Evolutionary conservation across 805 yeast genomes (phyloP).

Genomic region (Spathaspora gorwiae): DNA sequence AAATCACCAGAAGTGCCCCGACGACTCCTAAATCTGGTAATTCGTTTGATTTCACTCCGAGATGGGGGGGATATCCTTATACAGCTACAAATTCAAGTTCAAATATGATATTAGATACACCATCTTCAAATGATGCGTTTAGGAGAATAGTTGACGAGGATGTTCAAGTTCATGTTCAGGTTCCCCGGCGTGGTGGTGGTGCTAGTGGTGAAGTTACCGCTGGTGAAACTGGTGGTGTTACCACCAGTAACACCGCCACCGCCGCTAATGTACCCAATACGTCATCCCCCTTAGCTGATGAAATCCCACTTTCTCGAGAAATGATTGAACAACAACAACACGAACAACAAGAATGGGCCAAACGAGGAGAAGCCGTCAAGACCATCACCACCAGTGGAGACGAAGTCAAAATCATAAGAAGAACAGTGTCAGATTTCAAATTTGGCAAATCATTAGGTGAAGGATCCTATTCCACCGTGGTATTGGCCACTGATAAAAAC

Average conservation of each 20-base stretch:
- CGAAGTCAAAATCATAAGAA: slow-evolving; percentile 21
- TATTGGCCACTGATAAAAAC: slow-evolving; percentile 46
- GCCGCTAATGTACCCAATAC: too few relatives aligned
- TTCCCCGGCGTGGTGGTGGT: too few relatives aligned
- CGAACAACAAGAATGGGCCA: slow-evolving; percentile 24
- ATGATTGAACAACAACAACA: slow-evolving; percentile 1
- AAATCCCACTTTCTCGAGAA: slow-evolving; percentile 4
- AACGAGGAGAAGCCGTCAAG: slow-evolving; percentile 33
- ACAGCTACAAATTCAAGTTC: slow-evolving; percentile 32
- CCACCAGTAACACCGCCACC: background rate
- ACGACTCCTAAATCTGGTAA: slow-evolving; percentile 24
- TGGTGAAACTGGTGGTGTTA: background rate
- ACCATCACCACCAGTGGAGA: slow-evolving; percentile 13
- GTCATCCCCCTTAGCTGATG: slow-evolving; percentile 3
- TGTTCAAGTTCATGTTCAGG: slow-evolving; percentile 7
- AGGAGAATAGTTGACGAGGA: background rate
- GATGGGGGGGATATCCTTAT: slow-evolving; percentile 9
- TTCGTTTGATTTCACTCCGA: slow-evolving; percentile 28
- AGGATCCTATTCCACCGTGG: slow-evolving; percentile 44
- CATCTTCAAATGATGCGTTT: slow-evolving; percentile 4
- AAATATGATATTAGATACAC: slow-evolving; percentile 31
- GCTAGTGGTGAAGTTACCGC: slow-evolving; percentile 7
- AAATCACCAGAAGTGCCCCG: slow-evolving; percentile 21
- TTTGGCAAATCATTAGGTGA: slow-evolving; percentile 42
- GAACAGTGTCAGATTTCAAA: slow-evolving; percentile 38